phyloP scores from a whole-genome alignment of 2,329 filamentous ascomycete genomes.

The Colletotrichum chlorophyti region DNA sequence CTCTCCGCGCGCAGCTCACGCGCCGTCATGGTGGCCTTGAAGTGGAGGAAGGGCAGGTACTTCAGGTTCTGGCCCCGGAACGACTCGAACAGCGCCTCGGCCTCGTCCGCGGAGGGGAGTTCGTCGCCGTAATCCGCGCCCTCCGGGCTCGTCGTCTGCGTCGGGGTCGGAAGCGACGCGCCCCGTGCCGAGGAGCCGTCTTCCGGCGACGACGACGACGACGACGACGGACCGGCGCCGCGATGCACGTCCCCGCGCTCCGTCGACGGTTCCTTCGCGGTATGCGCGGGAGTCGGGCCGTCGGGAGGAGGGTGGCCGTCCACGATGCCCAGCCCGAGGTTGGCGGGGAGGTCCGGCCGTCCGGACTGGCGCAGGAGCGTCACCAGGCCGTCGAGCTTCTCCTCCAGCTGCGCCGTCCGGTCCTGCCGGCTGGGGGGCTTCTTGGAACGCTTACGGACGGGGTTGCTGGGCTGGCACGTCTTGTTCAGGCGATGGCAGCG shows the following conservation, averaged over 20 bases:
- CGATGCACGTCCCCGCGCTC: background rate
- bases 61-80: slow-evolving; percentile 35
- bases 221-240: background rate
- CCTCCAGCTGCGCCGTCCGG: slow-evolving; percentile 33
- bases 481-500: slow-evolving; percentile 50
- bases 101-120: slow-evolving; percentile 20
- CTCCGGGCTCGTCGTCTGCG: slow-evolving; percentile 16
- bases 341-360: background rate
- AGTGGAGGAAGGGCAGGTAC: slow-evolving; percentile 37
- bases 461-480: slow-evolving; percentile 45
- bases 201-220: background rate
- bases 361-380: slow-evolving; percentile 33
- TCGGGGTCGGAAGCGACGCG: slow-evolving; percentile 19
- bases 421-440: slow-evolving; percentile 32
- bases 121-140: slow-evolving; percentile 3
- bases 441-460: slow-evolving; percentile 37
- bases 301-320: background rate
- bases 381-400: slow-evolving; percentile 38
- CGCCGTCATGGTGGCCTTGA: slow-evolving; percentile 30
- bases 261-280: background rate
- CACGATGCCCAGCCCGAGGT: background rate
- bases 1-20: slow-evolving; percentile 37
- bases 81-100: slow-evolving; percentile 21
- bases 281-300: background rate
- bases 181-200: background rate